Base-by-base conservation (phyloP, 495 filamentous ascomycete species). In the Penicillium robsamsonii region DNA sequence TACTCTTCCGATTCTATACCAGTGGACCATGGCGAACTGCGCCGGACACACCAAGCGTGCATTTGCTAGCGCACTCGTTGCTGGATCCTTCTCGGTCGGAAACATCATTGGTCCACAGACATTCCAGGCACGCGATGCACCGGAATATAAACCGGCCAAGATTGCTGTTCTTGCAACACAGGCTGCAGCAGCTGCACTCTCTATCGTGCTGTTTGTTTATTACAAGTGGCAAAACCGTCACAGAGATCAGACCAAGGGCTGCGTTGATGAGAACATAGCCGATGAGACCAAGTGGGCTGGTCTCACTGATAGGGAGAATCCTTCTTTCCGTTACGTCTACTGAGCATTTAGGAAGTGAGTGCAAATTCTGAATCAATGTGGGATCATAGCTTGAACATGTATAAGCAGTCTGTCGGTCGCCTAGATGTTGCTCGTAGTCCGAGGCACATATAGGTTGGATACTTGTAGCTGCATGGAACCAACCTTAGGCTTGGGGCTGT, bases 91-190 rank as follows among this genome's bases (percentile, higher is more conserved):
- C 70, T 82, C 77, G 2, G 65, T 87, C 5, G 85, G 83, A 11
- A 87, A 83, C 59, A 86, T 87, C 58, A 85, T 88, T 62, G 83
- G 85, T 0, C 84, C 85, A 4, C 85, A 88, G 66, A 81, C 87
- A 3, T 88, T 88, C 61, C 79, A 79, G 44, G 70, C 73, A 0
- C 69, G 61, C 10, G 83, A 87, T 61, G 81, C 80, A 8, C 86
- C 85, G 0, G 71, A 79, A 5, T 87, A 83, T 60, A 77, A 66
- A 10, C 84, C 84, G 1, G 85, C 86, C 5, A 88, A 87, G 68
- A 79, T 87, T 43, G 71, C 81, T 0, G 77, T 87, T 9, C 60
- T 84, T 35, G 79, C 73, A 0, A 80, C 75, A 0, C 76, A 81
- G 47, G 70, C 73, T 27, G 70, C 67, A 0, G 77, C 67, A 5